Percentiles rank a stretch among this genome's conserved stretches.
Conservation (phyloP, 768 basidiomycete species). For the Suillus spraguei region DNA sequence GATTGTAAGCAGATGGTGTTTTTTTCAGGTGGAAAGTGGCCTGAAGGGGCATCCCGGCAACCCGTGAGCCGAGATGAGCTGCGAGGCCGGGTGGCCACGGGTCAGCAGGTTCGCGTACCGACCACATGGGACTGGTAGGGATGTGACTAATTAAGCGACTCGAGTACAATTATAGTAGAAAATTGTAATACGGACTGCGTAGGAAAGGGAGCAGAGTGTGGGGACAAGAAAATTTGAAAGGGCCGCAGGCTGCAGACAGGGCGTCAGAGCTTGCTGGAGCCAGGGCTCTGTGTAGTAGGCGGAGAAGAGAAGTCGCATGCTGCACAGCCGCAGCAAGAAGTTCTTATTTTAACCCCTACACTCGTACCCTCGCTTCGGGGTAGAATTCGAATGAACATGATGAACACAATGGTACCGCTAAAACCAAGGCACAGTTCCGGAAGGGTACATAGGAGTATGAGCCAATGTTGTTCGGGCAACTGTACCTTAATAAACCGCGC, state of each 20-base stretch:
- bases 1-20: not conserved
- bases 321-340: not conserved
- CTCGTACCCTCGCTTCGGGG: not conserved
- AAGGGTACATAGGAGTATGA: constrained; percentile 54
- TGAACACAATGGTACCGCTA: constrained; percentile 60
- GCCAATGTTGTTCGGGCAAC: constrained; percentile 50
- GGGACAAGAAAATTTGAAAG: not conserved
- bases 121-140: too few relatives aligned
- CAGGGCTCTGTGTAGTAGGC: not conserved
- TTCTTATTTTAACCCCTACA: not conserved
- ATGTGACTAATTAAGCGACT: not conserved
- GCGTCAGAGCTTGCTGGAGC: not conserved
- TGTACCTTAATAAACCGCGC: constrained; percentile 36
- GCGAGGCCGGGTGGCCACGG: too few relatives aligned
- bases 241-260: not conserved
- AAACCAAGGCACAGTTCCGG: constrained; percentile 59
- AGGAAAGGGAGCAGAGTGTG: not conserved
- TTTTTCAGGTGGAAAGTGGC: not conserved
- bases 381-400: constrained; percentile 45
- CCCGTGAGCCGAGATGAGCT: too few relatives aligned
- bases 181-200: not conserved
- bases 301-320: not conserved
- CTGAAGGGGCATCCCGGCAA: not conserved
- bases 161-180: not conserved
- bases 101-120: too few relatives aligned